Conservation (phyloP, 1,139 yeast species). For the Geotrichum fermentans region DNA sequence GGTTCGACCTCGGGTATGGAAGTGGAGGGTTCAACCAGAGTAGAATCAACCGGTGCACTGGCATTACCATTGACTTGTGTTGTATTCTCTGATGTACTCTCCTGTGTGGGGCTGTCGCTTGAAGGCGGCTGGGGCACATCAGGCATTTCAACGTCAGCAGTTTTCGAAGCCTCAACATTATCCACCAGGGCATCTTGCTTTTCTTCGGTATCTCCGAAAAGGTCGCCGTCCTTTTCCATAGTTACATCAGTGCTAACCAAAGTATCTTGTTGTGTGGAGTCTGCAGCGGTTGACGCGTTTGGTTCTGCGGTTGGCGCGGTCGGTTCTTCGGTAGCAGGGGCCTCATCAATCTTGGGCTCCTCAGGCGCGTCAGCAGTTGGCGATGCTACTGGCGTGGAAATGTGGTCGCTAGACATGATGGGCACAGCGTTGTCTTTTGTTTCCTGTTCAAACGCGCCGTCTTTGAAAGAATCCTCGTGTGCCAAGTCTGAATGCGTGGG, state of each 20-base stretch:
- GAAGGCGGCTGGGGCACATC: no score
- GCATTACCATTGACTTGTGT: not conserved
- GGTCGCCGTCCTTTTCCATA: not conserved
- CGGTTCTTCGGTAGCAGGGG: not conserved
- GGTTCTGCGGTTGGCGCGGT: not conserved
- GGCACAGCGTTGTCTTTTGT: not conserved
- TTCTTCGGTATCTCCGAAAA: not conserved
- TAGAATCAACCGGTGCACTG: not conserved
- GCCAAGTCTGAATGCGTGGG: constrained; percentile 12
- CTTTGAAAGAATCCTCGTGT: constrained; percentile 8
- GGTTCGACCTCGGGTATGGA: not conserved
- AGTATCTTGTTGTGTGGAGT: not conserved
- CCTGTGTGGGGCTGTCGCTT: no score
- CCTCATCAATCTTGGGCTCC: not conserved
- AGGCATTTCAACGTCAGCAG: no score
- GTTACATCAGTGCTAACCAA: not conserved
- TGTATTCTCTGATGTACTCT: not conserved
- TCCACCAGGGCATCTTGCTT: not conserved
- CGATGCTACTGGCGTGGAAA: constrained; percentile 12
- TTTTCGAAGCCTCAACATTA: not conserved
- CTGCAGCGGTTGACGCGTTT: not conserved
- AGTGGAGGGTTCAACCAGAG: not conserved
- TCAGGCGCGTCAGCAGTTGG: constrained; percentile 1
- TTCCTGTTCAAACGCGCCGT: not conserved
- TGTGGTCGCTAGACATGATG: constrained; percentile 10